Percentiles rank a stretch among this genome's conserved stretches.
Evolutionary conservation across 208 protist genomes (phyloP).

Genomic region (Acanthamoeba royreba): DNA sequence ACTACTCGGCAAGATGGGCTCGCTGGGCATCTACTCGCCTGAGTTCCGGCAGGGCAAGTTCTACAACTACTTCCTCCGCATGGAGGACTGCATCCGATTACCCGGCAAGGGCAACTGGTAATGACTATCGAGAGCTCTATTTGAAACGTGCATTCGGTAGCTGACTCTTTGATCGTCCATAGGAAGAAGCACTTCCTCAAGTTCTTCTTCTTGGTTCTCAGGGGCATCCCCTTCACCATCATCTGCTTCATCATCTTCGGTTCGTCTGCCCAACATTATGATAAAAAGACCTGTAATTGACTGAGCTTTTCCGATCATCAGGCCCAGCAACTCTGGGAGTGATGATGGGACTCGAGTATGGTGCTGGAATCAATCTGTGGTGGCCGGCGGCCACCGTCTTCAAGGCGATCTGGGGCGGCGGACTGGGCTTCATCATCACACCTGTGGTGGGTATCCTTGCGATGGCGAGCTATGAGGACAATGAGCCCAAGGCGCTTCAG

Average conservation of each 20-base stretch:
- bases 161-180: background rate
- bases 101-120: background rate
- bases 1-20: background rate
- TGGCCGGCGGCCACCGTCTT: background rate
- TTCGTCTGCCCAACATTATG: background rate
- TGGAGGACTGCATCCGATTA: background rate
- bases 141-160: background rate
- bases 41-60: background rate
- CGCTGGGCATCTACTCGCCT: background rate
- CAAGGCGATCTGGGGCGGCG: background rate
- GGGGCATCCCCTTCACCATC: background rate
- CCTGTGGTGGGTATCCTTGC: background rate
- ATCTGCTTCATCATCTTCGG: background rate
- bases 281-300: background rate
- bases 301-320: background rate
- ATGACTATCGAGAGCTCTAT: background rate
- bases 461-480: background rate
- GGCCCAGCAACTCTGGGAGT: background rate
- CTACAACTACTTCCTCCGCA: slow-evolving; percentile 7
- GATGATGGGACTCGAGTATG: background rate
- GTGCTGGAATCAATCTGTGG: background rate
- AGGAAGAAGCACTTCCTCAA: slow-evolving; percentile 7
- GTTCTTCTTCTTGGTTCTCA: background rate
- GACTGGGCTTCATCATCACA: background rate
- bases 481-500: background rate